Base-by-base conservation (phyloP, 306 rosid species). In the Vigna trinervia region DNA sequence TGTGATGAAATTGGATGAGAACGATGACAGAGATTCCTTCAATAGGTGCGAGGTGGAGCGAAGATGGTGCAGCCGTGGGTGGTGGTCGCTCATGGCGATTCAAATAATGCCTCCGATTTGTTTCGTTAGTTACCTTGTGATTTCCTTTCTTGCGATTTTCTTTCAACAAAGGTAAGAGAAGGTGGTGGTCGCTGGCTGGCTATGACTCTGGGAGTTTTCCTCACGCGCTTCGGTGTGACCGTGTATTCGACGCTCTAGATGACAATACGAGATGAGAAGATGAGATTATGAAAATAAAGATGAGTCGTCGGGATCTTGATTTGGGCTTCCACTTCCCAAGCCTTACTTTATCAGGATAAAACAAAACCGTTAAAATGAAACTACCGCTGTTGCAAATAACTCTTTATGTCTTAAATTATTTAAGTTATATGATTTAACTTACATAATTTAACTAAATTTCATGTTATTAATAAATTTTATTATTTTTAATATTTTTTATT, bases 41-140 rank as follows among this genome's bases (percentile, higher is more conserved):
- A 92, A 86, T 10, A 95, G 23, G 15, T 88, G 85, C 6, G 87
- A 36, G 0, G 96, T 83, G 20, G 88, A 85, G 19, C 97, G 94
- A 39, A 95, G 89, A 72, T 88, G 82, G 46, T 77, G 89, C 75
- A 91, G 87, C 76, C 94, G 89, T 0, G 87, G 86, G 48, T 74
- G 85, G 41, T 74, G 85, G 61, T 88, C 87, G 90, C 87, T 81
- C 96, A 92, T 93, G 76, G 90, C 90, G 87, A 43, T 32, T 56
- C 72, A 15, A 14, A 6, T 45, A 19, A 19, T 54, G 46, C 12
- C 46, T 41, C 46, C 11, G 66, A 36, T 46, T 19, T 34, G 7
- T 5, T 47, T 59, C 59, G 12, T 53, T 53, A 7, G 30, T 57
- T 11, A 10, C 15, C 1, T 6, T 7, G 11, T 60, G 50, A 45